Evolutionary conservation across 164 flowering plant species (phyloP), one percentile per base, ranked within the genome.

Genomic region (Paratinospora sagittata): DNA sequence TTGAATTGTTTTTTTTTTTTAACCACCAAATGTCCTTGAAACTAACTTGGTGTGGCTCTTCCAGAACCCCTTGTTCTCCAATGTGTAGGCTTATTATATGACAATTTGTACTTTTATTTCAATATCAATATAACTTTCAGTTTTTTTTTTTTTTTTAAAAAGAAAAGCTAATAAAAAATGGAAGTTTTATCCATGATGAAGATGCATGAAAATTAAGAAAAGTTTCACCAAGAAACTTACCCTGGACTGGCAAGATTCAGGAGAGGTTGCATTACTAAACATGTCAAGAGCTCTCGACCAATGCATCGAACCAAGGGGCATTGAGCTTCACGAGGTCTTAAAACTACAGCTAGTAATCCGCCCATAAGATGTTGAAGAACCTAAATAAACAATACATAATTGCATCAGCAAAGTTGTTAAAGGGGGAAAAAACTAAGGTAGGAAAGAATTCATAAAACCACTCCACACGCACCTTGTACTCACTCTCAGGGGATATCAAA

Each of bases 391-490:
- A 16, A 74, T 41, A 66, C 60, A 70, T 37, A 66, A 13, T 30
- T n/a, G 74, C 34, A 65, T 27, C 64, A 26, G 69, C 37, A 34
- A n/a, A n/a, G 19, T 55, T 39, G 33, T 24, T 19, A 36, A 33
- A 34, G 57, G 27, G 55, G 23, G 58, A 41, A 8, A 36, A 45
- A 70, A 39, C 16, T 67, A 74, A 36, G 55, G 14, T 8, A 39
- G n/a, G 36, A 70, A 34, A 73, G n/a, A 0, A 23, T 69, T 62
- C 72, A 72, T 70, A 30, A 74, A n/a, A n/a, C n/a, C 80, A 66
- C 81, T 65, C 81, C 82, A 78, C 84, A 80, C 91, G 85, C 86
- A 96, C 99, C 99, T 96, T 96, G 90, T 90, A 93, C 97, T 96
- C 99, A 88, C 92, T 74, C 89, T 93, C 98, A 61, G 97, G 83